These are phyloP conservation scores for Tremella fuciformis DNA, from an alignment of 768 basidiomycete species.

Conservation along the genomic window DNA sequence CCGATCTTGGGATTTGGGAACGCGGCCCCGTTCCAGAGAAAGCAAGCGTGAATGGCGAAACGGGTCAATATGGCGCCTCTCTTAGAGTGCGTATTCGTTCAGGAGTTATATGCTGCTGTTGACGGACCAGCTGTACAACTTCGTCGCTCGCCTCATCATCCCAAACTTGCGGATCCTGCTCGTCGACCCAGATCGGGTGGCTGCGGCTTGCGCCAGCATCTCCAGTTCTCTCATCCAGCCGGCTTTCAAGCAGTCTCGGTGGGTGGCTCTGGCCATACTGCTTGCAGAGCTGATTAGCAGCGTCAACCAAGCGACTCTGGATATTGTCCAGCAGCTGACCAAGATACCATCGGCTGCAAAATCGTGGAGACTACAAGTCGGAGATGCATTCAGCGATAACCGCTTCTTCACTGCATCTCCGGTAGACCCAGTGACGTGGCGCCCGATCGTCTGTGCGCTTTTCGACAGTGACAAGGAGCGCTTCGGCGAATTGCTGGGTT, in stretches of 20 bases:
- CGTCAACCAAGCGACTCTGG: slow-evolving; percentile 64
- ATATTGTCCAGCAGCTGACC: slow-evolving; percentile 74
- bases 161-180: slow-evolving; percentile 76
- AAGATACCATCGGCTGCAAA: slow-evolving; percentile 72
- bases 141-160: slow-evolving; percentile 66
- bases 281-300: slow-evolving; percentile 16
- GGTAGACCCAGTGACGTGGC: slow-evolving; percentile 65
- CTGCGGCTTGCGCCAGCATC: slow-evolving; percentile 75
- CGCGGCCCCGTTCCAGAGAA: slow-evolving; percentile 11
- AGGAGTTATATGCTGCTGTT: not conserved
- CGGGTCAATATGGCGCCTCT: not conserved
- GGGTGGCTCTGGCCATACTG: slow-evolving; percentile 24
- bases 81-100: slow-evolving; percentile 14
- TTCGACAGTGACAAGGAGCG: slow-evolving; percentile 84
- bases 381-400: slow-evolving; percentile 78
- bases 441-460: slow-evolving; percentile 69
- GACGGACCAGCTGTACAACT: slow-evolving; percentile 63
- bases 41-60: slow-evolving; percentile 9
- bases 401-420: slow-evolving; percentile 64
- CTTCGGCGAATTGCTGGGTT: slow-evolving; percentile 78
- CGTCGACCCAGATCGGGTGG: slow-evolving; percentile 77
- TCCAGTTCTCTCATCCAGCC: slow-evolving; percentile 79
- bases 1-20: slow-evolving; percentile 24
- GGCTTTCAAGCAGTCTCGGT: slow-evolving; percentile 73
- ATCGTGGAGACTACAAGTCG: slow-evolving; percentile 75